Base-by-base conservation (phyloP, 2,329 filamentous ascomycete species). In the Thelonectria rubi region DNA sequence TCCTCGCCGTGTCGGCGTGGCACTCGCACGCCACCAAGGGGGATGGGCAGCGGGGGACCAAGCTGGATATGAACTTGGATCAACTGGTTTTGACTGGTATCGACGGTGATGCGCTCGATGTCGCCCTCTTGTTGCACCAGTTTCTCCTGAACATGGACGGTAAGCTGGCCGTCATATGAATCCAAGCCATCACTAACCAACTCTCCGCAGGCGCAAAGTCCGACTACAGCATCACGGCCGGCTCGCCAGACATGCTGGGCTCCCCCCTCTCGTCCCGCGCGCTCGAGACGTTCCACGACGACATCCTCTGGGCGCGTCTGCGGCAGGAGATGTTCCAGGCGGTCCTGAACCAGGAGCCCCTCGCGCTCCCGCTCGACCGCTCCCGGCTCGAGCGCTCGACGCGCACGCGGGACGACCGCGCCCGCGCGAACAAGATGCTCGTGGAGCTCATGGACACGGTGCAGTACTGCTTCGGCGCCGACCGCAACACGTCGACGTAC, bases 381-480 rank as follows among this genome's bases (percentile, higher is more conserved):
- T 46, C 48, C 1, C 18, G 32, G 2, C 20, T 63, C 7, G 58
- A 64, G 1, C 52, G 40, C 15, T 32, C 60, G 3, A 62, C 48
- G 14, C 26, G 64, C 7, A 40, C 46, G 3, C 50, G 53, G 2
- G 64, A 72, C 49, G 69, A 72, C 10, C 57, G 39, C 21, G 53
- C 60, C 3, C 63, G 68, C 58, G 62, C 72, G 0, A 70, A 65
- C 34, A 58, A 60, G 11, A 74, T 74, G 61, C 53, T 72, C 1
- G 50, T 72, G 0, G 67, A 67, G 15, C 49, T 74, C 2, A 45
- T 68, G 17, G 65, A 70, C n/a, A 62, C 67, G 1, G 60, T 74
- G 1, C 58, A 60, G 18, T 73, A 69, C 58, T 74, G 72, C 20
- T 74, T 72, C 14, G 68, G 69, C 1, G 63, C 64, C 0, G 65